Evolutionary conservation across 176 grass and related monocot genomes (phyloP), one percentile per base, ranked within the genome.

Genomic region (Neostapfia colusana): DNA sequence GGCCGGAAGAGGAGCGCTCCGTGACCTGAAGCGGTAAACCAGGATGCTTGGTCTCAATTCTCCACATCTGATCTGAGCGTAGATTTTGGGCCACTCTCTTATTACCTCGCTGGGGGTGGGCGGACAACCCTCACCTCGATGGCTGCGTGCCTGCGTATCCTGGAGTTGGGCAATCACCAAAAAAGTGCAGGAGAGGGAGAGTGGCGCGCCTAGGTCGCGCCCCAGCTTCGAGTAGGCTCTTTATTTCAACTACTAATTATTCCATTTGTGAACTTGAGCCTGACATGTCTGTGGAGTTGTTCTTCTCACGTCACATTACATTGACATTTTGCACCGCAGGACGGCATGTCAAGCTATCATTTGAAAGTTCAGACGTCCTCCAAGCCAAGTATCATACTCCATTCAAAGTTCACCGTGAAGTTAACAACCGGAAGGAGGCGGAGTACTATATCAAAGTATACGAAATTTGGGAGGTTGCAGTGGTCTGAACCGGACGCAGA

Each of bases 221-320:
- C n/a, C n/a, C n/a, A n/a, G n/a, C n/a, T n/a, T n/a, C n/a, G n/a
- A n/a, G 10, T 1, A 20, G n/a, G 48, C 59, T 60, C 15, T 51
- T 62, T 66, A 28, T 77, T 24, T 2, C 25, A 60, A 51, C 59
- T 5, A 25, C 59, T 42, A 5, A 73, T n/a, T 82, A 59, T 82
- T 60, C 79, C 50, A 67, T 7, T 0, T 42, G 64, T 83, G 34
- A 83, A 24, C 18, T 13, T 43, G 41, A 43, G 41, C 41, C 11
- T 40, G 40, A 67, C 40, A 23, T 24, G 65, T 48, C 6, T 43
- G 40, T 24, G 50, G 58, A 58, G 67, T 48, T 2, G 16, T 25
- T 28, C 25, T 58, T 46, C 35, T 13, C 49, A 20, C 4, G 26
- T 73, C 24, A 57, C 42, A 28, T 40, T n/a, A 31, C 70, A 66